Evolutionary conservation across 1,284 basidiomycete species (phyloP).

Genomic region (Boletus mariae): DNA sequence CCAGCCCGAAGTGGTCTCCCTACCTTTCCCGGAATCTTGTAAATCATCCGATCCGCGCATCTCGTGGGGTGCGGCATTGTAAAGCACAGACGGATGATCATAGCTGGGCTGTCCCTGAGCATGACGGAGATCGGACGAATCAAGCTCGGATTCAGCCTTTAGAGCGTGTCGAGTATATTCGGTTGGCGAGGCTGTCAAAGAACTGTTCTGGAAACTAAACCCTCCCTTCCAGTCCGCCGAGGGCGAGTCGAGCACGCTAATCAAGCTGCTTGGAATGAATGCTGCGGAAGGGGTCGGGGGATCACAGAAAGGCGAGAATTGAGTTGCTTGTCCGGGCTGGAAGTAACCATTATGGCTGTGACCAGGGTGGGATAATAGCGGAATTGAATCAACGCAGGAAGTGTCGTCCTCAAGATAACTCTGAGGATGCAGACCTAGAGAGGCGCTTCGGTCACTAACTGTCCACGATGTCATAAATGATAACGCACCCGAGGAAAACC

Average conservation of each 20-base stretch:
- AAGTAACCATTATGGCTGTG: slow-evolving; percentile 17
- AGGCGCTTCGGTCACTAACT: slow-evolving; percentile 17
- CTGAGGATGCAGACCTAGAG: slow-evolving; percentile 31
- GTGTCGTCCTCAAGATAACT: slow-evolving; percentile 46
- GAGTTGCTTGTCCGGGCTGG: slow-evolving; percentile 28
- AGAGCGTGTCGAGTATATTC: slow-evolving; percentile 26
- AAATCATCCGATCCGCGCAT: slow-evolving; percentile 11
- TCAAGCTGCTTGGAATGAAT: slow-evolving; percentile 57
- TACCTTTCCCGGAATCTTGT: slow-evolving; percentile 13
- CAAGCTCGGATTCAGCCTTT: slow-evolving; percentile 29
- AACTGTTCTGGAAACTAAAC: slow-evolving; percentile 21
- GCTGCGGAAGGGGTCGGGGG: slow-evolving; percentile 42
- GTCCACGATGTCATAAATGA: slow-evolving; percentile 30
- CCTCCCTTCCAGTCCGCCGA: slow-evolving; percentile 28
- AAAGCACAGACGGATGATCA: slow-evolving; percentile 34
- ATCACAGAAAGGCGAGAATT: slow-evolving; percentile 54
- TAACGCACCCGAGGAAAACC: slow-evolving; percentile 38
- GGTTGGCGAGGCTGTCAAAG: slow-evolving; percentile 36
- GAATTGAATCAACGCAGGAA: slow-evolving; percentile 25
- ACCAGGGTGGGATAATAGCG: slow-evolving; percentile 14
- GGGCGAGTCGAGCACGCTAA: slow-evolving; percentile 51
- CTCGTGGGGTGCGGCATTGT: slow-evolving; percentile 41
- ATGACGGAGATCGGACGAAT: slow-evolving; percentile 44
- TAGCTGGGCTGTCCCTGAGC: slow-evolving; percentile 26
- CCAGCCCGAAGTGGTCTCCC: slow-evolving; percentile 41